Percentiles rank a stretch among this genome's conserved stretches.
phyloP scores from a whole-genome alignment of 1,284 basidiomycete species.

The Cronartium quercuum region DNA sequence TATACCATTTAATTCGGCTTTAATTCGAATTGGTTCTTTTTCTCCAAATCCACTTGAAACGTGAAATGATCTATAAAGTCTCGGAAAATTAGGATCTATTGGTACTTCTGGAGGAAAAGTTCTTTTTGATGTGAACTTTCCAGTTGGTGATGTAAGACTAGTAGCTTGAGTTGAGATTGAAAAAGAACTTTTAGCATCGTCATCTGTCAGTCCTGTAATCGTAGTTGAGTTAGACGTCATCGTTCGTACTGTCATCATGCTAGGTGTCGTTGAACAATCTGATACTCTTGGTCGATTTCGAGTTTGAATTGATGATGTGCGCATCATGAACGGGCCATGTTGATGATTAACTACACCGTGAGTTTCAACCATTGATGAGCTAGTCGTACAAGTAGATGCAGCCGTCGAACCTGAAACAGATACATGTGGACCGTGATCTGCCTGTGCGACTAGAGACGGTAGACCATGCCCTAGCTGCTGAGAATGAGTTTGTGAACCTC shows the following conservation, averaged over 20 bases:
- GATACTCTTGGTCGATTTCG: slow-evolving; percentile 10
- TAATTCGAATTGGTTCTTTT: slow-evolving; percentile 21
- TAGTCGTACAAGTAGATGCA: slow-evolving; percentile 37
- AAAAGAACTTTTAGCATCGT: slow-evolving; percentile 35
- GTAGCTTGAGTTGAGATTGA: slow-evolving; percentile 39
- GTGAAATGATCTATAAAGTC: slow-evolving; percentile 35
- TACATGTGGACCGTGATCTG: neutral
- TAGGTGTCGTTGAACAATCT: slow-evolving; percentile 15
- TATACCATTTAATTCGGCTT: slow-evolving; percentile 29
- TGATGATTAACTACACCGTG: neutral
- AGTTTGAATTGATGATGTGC: slow-evolving; percentile 4
- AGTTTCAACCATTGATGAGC: neutral
- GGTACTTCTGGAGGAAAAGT: slow-evolving; percentile 32
- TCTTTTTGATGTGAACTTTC: slow-evolving; percentile 6
- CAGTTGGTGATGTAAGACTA: slow-evolving; percentile 33
- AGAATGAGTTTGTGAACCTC: neutral
- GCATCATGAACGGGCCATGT: slow-evolving; percentile 14
- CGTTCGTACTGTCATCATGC: slow-evolving; percentile 7
- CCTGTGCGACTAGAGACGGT: neutral
- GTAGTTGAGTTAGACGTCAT: slow-evolving; percentile 1
- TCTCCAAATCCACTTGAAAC: slow-evolving; percentile 38
- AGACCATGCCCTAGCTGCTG: slow-evolving; percentile 20
- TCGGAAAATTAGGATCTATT: slow-evolving; percentile 26
- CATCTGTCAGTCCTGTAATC: slow-evolving; percentile 10
- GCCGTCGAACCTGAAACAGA: slow-evolving; percentile 30